Evolutionary conservation across 371 early-diverging fungal species (phyloP).

Genomic region (Mucor sp.): DNA sequence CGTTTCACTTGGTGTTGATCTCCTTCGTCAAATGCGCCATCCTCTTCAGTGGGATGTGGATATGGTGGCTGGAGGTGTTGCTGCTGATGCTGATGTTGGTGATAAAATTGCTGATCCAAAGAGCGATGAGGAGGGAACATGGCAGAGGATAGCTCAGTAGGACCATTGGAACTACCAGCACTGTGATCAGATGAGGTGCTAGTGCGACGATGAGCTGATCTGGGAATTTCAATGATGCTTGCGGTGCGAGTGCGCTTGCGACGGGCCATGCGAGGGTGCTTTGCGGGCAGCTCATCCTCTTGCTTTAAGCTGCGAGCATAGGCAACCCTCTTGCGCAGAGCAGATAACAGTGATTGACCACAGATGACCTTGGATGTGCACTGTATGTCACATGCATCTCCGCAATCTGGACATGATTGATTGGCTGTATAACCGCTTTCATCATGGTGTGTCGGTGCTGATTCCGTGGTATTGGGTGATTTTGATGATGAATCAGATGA

Average conservation of each 20-base stretch:
- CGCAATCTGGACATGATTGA: constrained; percentile 6
- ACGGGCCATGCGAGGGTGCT: not conserved
- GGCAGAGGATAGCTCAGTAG: not conserved
- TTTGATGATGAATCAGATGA: not conserved
- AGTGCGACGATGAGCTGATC: not conserved
- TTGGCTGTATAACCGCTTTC: constrained; percentile 3
- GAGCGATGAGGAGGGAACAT: not conserved
- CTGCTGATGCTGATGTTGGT: not conserved
- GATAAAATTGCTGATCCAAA: not conserved
- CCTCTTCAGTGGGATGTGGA: not conserved
- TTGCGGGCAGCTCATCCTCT: not conserved
- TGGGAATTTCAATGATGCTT: not conserved
- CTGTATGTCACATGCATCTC: constrained; percentile 4
- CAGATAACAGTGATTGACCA: constrained; percentile 21
- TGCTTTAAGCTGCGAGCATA: constrained; percentile 11
- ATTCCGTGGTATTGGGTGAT: not conserved
- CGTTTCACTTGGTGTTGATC: constrained; percentile 1
- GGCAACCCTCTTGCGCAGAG: constrained; percentile 20
- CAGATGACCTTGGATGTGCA: constrained; percentile 14
- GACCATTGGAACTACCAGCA: not conserved
- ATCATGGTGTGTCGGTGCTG: not conserved
- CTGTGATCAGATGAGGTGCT: constrained; percentile 1
- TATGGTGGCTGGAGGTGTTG: not conserved
- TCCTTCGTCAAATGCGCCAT: not conserved
- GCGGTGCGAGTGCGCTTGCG: not conserved